Conservation (phyloP, 2,329 filamentous ascomycete genomes). For the Cercospora zeae-maydis region DNA sequence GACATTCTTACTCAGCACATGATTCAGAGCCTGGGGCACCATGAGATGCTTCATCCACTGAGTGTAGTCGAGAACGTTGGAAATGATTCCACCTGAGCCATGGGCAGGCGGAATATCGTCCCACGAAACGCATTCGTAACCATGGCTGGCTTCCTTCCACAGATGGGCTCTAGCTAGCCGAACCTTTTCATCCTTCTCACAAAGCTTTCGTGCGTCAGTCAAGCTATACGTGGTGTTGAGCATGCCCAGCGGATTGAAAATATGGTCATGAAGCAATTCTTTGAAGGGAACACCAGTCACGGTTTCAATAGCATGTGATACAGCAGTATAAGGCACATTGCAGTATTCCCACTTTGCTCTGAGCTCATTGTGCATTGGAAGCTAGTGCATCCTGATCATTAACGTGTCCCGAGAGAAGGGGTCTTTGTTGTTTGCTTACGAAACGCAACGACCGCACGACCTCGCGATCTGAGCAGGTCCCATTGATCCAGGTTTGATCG, state of each 20-base stretch:
- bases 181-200: slow-evolving; percentile 6
- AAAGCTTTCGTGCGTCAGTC: slow-evolving; percentile 30
- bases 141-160: slow-evolving; percentile 21
- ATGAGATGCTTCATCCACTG: slow-evolving; percentile 53
- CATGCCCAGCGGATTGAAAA: slow-evolving; percentile 46
- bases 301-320: slow-evolving; percentile 47
- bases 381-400: background rate
- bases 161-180: slow-evolving; percentile 26
- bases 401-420: background rate
- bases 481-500: slow-evolving; percentile 29
- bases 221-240: slow-evolving; percentile 38
- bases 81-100: slow-evolving; percentile 37
- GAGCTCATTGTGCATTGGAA: slow-evolving; percentile 39
- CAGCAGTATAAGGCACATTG: slow-evolving; percentile 53
- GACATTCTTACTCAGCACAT: slow-evolving; percentile 8
- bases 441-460: slow-evolving; percentile 44
- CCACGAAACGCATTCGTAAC: slow-evolving; percentile 12
- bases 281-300: slow-evolving; percentile 38
- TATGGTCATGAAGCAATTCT: slow-evolving; percentile 34
- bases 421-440: slow-evolving; percentile 26
- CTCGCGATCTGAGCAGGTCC: slow-evolving; percentile 35
- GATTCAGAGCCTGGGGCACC: slow-evolving; percentile 21
- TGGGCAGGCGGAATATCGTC: slow-evolving; percentile 17
- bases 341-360: slow-evolving; percentile 49
- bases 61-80: slow-evolving; percentile 50